Base-by-base conservation (phyloP, 2,329 filamentous ascomycete genomes). In the Cladosporium oxysporum region DNA sequence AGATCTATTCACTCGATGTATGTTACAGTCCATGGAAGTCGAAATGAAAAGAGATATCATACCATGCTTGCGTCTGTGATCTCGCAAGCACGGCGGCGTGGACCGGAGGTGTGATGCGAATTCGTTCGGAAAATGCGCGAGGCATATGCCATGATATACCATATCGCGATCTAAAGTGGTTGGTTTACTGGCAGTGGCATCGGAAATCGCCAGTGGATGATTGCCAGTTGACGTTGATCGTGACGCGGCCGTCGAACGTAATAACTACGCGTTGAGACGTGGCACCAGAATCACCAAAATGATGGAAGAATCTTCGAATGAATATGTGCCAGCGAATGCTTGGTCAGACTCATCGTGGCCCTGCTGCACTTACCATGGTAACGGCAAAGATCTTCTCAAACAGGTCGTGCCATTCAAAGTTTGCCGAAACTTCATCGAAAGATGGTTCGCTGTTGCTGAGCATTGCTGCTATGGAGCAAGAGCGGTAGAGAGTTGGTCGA, bases 11-110 rank as follows among this genome's bases (percentile, higher is more conserved):
- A 57, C 59, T 52, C 29, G 35, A 12, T 62, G 12, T 12, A 35
- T 35, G 11, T 23, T 62, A 37, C 47, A 62, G 44, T 62, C 44
- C 59, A 62, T 35, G 44, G 28, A 47, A 31, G 52, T 31, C n/a
- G 52, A 31, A 33, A 55, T 55, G 52, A 29, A 55, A 47, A 33
- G 52, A 55, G 52, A 33, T 55, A 21, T n/a, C 21, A 55, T 55
- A 31, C 52, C 3, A 3, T 21, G 16, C 14, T 55, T 31, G 52
- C 29, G n/a, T 55, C 23, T 58, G 23, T 47, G 41, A 10, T 47
- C 3, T 47, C n/a, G n/a, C 41, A 47, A 8, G 41, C 8, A 47
- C n/a, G n/a, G 41, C n/a, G n/a, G 7, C 8, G 41, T 47, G 41
- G 41, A 47, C n/a, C n/a, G 21, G n/a, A 11, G 41, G n/a, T 11